phyloP scores from a whole-genome alignment of 2,329 filamentous ascomycete genomes.

The Polytolypa hystricis region DNA sequence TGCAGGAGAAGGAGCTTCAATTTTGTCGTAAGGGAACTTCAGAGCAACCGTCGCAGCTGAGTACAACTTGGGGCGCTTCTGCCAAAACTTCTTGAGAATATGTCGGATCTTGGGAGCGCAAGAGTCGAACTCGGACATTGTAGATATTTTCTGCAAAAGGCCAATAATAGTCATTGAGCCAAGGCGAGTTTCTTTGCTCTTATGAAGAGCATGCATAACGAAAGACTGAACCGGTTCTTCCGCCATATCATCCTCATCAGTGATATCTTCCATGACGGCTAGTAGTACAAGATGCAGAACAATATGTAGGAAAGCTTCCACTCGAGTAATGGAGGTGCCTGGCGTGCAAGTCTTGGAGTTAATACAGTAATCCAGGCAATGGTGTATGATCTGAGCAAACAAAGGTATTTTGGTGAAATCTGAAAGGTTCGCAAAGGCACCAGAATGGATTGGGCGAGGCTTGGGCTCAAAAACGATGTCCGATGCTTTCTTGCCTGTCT shows the following conservation, averaged over 20 bases:
- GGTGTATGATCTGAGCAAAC: conserved; percentile 84
- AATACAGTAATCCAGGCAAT: conserved; percentile 71
- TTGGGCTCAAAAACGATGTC: conserved; percentile 90
- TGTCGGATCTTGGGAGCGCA: conserved; percentile 76
- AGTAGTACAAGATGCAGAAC: conserved; percentile 79
- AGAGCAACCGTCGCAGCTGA: conserved; percentile 51
- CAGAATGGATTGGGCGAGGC: conserved; percentile 61
- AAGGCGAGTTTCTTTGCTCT: conserved; percentile 39
- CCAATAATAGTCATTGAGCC: conserved; percentile 40
- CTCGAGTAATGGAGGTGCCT: conserved; percentile 64
- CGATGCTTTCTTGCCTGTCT: conserved; percentile 65
- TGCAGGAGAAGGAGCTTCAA: conserved; percentile 74
- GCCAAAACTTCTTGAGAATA: conserved; percentile 73
- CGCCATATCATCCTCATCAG: conserved; percentile 42
- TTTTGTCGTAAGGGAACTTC: conserved; percentile 59
- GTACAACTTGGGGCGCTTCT: conserved; percentile 66
- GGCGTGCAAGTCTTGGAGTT: conserved; percentile 58
- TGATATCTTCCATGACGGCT: conserved; percentile 71
- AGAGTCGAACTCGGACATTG: conserved; percentile 64
- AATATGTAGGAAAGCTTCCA: conserved; percentile 87
- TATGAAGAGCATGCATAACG: conserved; percentile 57
- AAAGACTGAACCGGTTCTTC: conserved; percentile 50
- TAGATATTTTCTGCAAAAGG: conserved; percentile 42
- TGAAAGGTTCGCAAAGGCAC: conserved; percentile 66
- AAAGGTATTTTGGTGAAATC: conserved; percentile 71